phyloP scores from a whole-genome alignment of 352 stramenopile species.

The Phytopythium helicoides region DNA sequence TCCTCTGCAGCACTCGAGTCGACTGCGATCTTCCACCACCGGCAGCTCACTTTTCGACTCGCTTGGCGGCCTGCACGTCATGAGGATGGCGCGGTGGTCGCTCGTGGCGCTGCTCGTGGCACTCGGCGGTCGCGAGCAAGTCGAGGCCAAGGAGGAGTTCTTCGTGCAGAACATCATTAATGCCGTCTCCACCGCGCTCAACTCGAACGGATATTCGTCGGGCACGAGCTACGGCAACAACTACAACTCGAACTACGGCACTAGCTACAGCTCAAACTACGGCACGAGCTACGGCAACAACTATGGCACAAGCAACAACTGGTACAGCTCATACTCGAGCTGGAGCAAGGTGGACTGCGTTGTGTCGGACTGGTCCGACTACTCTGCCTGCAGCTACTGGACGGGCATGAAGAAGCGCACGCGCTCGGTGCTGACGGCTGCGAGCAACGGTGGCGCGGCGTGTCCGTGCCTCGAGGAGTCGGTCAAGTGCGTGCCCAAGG shows the following conservation, averaged over 20 bases:
- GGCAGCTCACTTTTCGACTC: background rate
- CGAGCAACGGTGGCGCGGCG: conserved; percentile 20
- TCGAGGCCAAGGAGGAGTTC: conserved; percentile 1
- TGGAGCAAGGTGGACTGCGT: conserved; percentile 7
- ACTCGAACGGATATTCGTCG: background rate
- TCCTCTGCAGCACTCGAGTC: too few relatives aligned
- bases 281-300: background rate
- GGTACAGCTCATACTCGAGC: background rate
- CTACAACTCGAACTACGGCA: background rate
- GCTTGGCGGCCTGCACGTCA: background rate
- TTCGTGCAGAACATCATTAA: background rate
- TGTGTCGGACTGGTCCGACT: conserved; percentile 28
- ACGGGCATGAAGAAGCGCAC: conserved; percentile 24
- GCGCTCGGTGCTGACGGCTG: conserved; percentile 17
- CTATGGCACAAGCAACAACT: background rate
- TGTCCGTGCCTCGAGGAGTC: conserved; percentile 29
- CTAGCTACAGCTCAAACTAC: conserved; percentile 1
- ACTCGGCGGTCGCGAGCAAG: background rate
- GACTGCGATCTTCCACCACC: too few relatives aligned
- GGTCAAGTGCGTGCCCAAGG: conserved; percentile 33
- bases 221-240: background rate
- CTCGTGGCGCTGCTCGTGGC: conserved; percentile 1
- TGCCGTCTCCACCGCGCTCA: background rate
- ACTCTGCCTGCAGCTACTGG: conserved; percentile 21
- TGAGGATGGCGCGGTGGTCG: background rate